phyloP scores from a whole-genome alignment of 75 land plant genomes.

The Cupressus sempervirens region DNA sequence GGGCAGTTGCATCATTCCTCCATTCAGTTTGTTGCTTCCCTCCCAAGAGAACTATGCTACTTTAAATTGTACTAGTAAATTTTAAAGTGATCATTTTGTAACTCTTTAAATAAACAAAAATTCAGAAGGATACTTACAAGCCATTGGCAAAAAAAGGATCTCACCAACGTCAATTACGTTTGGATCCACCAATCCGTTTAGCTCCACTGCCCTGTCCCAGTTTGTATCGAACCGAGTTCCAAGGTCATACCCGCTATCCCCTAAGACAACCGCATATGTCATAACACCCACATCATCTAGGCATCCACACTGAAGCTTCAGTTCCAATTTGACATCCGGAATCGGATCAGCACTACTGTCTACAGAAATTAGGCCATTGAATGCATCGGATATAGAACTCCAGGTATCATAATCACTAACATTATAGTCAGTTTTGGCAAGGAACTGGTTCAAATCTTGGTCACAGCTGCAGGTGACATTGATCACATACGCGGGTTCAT shows the following conservation, averaged over 20 bases:
- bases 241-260: background rate
- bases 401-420: background rate
- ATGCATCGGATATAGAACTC: background rate
- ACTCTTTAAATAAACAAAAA: background rate
- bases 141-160: background rate
- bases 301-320: background rate
- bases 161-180: background rate
- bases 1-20: background rate
- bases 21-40: background rate
- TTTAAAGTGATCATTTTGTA: background rate
- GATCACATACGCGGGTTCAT: background rate
- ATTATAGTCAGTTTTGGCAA: background rate
- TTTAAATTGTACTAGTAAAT: background rate
- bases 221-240: background rate
- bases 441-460: background rate
- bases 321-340: background rate
- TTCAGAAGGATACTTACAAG: background rate
- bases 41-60: background rate
- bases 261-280: background rate
- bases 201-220: background rate
- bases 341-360: background rate
- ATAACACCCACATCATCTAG: background rate
- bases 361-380: background rate
- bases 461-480: background rate
- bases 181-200: background rate